These are phyloP conservation scores for Pneumocystis canis DNA, from an alignment of 1,139 yeast genomes.

Conservation along the genomic window DNA sequence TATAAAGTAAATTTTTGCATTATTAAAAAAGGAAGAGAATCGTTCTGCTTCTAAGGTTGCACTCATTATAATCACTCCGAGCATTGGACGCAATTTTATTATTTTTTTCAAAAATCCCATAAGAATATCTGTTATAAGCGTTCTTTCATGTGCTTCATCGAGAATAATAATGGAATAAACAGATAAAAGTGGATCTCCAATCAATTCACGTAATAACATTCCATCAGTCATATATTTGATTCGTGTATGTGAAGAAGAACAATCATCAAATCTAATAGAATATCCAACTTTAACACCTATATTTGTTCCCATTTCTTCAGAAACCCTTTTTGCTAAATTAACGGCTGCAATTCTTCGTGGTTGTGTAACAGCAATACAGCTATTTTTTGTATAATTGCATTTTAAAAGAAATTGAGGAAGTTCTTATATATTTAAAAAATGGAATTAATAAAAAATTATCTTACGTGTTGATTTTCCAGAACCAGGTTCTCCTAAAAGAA, in stretches of 20 bases:
- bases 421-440: conserved; percentile 22
- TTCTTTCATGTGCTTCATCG: conserved; percentile 97
- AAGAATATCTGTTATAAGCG: conserved; percentile 75
- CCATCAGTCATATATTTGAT: conserved; percentile 89
- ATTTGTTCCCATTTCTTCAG: conserved; percentile 60
- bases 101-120: conserved; percentile 74
- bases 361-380: conserved; percentile 78
- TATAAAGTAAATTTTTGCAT: conserved; percentile 67
- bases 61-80: conserved; percentile 65
- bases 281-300: conserved; percentile 81
- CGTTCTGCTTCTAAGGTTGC: conserved; percentile 92
- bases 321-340: conserved; percentile 80
- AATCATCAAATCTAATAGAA: conserved; percentile 71
- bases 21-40: conserved; percentile 60
- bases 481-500: conserved; percentile 91
- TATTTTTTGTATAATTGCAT: conserved; percentile 23
- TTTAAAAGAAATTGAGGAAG: conserved; percentile 59
- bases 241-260: conserved; percentile 38
- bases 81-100: conserved; percentile 27
- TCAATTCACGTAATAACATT: conserved; percentile 82
- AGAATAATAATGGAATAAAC: conserved; percentile 66
- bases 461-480: conserved; percentile 83
- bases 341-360: conserved; percentile 98
- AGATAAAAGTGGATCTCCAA: conserved; percentile 52
- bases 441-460: background rate